phyloP scores from a whole-genome alignment of 2,329 filamentous ascomycete species.

The Penicillium frequentans region DNA sequence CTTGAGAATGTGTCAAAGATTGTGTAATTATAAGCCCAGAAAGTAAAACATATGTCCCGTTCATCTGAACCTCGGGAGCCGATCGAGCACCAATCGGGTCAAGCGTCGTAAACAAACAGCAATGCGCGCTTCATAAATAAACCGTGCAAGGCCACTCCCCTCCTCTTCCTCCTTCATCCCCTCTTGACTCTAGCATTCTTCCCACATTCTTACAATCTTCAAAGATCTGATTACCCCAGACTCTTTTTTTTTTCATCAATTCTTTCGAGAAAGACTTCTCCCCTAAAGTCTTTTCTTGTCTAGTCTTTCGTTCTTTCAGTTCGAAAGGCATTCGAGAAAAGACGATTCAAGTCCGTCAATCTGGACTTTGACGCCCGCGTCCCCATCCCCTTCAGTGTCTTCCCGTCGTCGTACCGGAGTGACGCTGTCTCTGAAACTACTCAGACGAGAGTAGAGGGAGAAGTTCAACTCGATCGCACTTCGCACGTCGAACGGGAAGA shows the following conservation, averaged over 20 bases:
- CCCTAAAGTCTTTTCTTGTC: conserved; percentile 49
- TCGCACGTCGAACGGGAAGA: conserved; percentile 97
- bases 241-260: conserved; percentile 18
- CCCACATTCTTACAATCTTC: conserved; percentile 8
- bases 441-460: conserved; percentile 82
- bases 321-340: conserved; percentile 66
- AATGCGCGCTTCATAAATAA: conserved; percentile 24
- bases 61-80: conserved; percentile 4
- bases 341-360: conserved; percentile 81
- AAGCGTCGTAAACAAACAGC: conserved; percentile 25
- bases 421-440: conserved; percentile 66
- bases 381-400: conserved; percentile 99
- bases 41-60: background rate
- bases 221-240: conserved; percentile 15
- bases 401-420: conserved; percentile 95
- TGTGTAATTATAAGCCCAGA: background rate
- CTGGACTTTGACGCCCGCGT: conserved; percentile 99
- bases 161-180: background rate
- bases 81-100: conserved; percentile 17
- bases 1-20: too few relatives aligned
- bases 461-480: conserved; percentile 72
- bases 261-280: conserved; percentile 38
- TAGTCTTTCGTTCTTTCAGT: conserved; percentile 48
- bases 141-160: conserved; percentile 8
- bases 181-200: background rate